A percentile compares a stretch with the other conserved stretches of the same genome.
Evolutionary conservation across 441 rosid genomes (phyloP).

Genomic region (Raphanus hybrid): DNA sequence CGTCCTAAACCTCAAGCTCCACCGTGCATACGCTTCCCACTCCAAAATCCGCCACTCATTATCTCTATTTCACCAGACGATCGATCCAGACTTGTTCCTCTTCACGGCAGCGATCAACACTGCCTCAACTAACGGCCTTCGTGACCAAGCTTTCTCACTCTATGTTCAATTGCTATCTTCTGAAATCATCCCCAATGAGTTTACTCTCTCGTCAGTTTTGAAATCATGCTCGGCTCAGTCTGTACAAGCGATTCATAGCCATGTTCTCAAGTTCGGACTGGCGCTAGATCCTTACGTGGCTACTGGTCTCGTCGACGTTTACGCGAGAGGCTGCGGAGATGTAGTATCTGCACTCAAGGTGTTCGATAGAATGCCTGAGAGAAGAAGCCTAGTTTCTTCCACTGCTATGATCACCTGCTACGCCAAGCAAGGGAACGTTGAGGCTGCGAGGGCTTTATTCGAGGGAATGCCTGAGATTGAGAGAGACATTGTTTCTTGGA

Average conservation of each 20-base stretch:
- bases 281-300: conserved; percentile 60
- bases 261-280: conserved; percentile 57
- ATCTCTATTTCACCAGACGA: conserved; percentile 54
- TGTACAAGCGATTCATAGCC: conserved; percentile 51
- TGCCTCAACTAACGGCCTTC: conserved; percentile 45
- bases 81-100: conserved; percentile 55
- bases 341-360: conserved; percentile 46
- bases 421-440: conserved; percentile 54
- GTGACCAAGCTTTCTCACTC: conserved; percentile 47
- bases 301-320: conserved; percentile 53
- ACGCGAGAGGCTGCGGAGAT: conserved; percentile 50
- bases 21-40: conserved; percentile 67
- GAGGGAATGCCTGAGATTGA: conserved; percentile 55
- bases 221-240: conserved; percentile 54
- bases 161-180: conserved; percentile 56
- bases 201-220: conserved; percentile 67
- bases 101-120: conserved; percentile 64
- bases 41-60: conserved; percentile 52
- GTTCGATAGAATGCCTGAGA: conserved; percentile 54
- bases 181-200: conserved; percentile 55
- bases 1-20: conserved; percentile 71
- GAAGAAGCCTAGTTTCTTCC: conserved; percentile 45
- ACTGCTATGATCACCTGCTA: conserved; percentile 58
- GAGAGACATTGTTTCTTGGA: conserved; percentile 76
- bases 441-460: conserved; percentile 63